These are phyloP conservation scores for Gossypium ekmanianum DNA, from an alignment of 345 rosid species.

Conservation along the genomic window DNA sequence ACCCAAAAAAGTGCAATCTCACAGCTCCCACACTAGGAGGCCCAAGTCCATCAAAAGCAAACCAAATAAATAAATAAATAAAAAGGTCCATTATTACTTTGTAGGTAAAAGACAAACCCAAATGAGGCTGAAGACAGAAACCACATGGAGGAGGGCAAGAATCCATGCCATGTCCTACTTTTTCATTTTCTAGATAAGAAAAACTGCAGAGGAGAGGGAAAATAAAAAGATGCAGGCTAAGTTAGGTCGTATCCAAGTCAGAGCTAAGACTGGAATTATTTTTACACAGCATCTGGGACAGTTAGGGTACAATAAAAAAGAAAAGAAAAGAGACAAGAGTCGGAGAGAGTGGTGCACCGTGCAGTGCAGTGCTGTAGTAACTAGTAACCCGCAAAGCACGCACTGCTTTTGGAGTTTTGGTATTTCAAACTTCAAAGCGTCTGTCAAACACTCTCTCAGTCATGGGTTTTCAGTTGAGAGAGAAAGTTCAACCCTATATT, in stretches of 20 bases:
- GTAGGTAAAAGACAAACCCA: background rate
- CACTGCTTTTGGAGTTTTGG: conserved; percentile 20
- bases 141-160: background rate
- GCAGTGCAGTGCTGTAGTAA: background rate
- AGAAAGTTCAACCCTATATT: background rate
- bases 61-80: background rate
- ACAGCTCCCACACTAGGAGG: background rate
- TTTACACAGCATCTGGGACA: background rate
- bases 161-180: background rate
- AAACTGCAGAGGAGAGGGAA: background rate
- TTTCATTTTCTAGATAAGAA: too few relatives aligned
- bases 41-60: background rate
- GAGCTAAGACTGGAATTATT: background rate
- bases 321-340: background rate
- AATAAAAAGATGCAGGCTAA: background rate
- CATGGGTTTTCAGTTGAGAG: too few relatives aligned
- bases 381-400: conserved; percentile 47
- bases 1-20: background rate
- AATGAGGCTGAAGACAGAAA: conserved; percentile 2
- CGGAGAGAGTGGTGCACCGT: background rate
- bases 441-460: background rate
- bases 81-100: background rate
- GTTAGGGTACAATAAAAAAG: background rate
- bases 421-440: conserved; percentile 17
- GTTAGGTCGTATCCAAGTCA: conserved; percentile 33